phyloP scores from a whole-genome alignment of 139 green algal genomes.

The Micractinium sp. region DNA sequence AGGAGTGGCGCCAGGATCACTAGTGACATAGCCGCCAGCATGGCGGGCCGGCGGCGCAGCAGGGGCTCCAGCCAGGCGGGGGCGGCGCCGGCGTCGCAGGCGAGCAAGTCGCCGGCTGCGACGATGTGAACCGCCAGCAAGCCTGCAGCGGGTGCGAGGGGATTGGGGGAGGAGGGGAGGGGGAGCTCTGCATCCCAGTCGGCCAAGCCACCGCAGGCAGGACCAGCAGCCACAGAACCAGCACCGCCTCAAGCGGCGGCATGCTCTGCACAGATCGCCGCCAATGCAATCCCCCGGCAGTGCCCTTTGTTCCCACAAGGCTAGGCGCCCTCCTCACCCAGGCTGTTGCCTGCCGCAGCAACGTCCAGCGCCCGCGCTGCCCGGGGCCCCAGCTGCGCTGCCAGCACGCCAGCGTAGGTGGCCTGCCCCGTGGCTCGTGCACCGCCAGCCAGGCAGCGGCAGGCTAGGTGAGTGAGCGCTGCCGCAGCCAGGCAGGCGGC shows the following conservation, averaged over 20 bases:
- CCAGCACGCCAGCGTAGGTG: not conserved
- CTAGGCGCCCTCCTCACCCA: not conserved
- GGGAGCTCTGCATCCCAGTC: too few species aligned
- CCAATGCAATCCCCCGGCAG: too few species aligned
- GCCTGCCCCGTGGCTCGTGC: not conserved
- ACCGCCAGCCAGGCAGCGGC: not conserved
- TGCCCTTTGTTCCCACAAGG: not conserved
- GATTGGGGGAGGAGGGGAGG: too few species aligned
- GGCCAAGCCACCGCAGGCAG: too few species aligned
- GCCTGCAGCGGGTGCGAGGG: not conserved
- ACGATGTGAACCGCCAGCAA: not conserved
- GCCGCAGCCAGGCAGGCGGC: not conserved
- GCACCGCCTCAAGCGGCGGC: too few species aligned
- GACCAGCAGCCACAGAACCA: not conserved
- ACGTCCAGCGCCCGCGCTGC: not conserved
- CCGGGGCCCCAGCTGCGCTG: not conserved
- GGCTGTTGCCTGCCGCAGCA: not conserved
- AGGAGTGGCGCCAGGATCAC: not conserved
- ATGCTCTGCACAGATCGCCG: too few species aligned
- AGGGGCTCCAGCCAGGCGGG: not conserved
- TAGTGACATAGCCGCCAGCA: not conserved
- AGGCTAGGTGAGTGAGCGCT: not conserved
- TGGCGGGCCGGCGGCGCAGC: not conserved
- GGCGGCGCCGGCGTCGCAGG: not conserved
- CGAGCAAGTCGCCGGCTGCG: not conserved